These are phyloP conservation scores for Platanus orientalis DNA, from an alignment of 164 flowering plant species.

Conservation along the genomic window DNA sequence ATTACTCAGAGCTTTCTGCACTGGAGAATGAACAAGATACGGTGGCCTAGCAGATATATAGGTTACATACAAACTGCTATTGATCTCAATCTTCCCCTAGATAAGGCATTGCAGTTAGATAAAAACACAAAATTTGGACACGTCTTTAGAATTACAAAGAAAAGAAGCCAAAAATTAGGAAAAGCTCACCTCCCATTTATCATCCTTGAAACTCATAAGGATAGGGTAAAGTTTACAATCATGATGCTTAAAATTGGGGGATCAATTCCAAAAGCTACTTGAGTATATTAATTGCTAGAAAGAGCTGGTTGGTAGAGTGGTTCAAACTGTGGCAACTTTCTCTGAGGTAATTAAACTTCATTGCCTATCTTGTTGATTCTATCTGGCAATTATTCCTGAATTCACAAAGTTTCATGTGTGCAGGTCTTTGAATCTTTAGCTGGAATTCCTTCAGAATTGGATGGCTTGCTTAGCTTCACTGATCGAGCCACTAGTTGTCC, in stretches of 20 bases:
- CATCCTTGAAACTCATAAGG: slow-evolving; percentile 92
- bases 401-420: slow-evolving; percentile 22
- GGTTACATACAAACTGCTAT: slow-evolving; percentile 73
- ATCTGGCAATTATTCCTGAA: slow-evolving; percentile 1
- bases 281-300: slow-evolving; percentile 81
- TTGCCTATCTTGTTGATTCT: slow-evolving; percentile 1
- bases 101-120: slow-evolving; percentile 85
- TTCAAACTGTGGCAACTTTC: slow-evolving; percentile 77
- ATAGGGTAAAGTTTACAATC: slow-evolving; percentile 93
- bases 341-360: slow-evolving; percentile 60
- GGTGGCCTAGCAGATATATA: slow-evolving; percentile 63
- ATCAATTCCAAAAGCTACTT: slow-evolving; percentile 70
- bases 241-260: slow-evolving; percentile 87
- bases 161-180: slow-evolving; percentile 95
- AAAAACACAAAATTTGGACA: slow-evolving; percentile 93
- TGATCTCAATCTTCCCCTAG: slow-evolving; percentile 83
- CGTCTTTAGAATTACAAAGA: slow-evolving; percentile 96
- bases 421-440: slow-evolving; percentile 86
- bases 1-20: slow-evolving; percentile 51
- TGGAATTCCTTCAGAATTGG: slow-evolving; percentile 78
- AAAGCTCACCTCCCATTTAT: slow-evolving; percentile 76
- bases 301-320: slow-evolving; percentile 77
- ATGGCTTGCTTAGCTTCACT: slow-evolving; percentile 95
- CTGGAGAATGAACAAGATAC: slow-evolving; percentile 72
- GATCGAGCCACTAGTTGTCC: slow-evolving; percentile 86